Evolutionary conservation across 192 early-diverging fungal species (phyloP), one percentile per base, ranked within the genome.

Genomic region (Coemansia sp.): DNA sequence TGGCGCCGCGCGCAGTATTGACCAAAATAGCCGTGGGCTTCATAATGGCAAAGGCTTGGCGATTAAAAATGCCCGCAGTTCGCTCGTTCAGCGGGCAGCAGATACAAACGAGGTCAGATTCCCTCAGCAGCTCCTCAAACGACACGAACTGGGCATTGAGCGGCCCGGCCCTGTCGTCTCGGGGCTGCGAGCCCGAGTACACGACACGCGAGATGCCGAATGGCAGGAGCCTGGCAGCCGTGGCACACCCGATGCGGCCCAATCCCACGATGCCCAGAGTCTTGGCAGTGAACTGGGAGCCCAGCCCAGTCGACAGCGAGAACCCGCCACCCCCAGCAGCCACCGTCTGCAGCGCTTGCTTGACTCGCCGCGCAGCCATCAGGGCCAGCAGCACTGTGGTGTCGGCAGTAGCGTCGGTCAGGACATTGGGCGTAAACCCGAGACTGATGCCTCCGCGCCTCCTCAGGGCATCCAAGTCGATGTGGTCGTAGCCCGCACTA

Each of bases 361-460:
- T 87, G 50, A 91, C 83, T 31, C 87, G 80, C 33, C 94, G 85
- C 10, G 86, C 76, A 0, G 90, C 90, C 34, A 89, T 85, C 31
- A 96, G 75, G 14, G 90, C 83, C 59, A 96, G 75, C n/a, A 92
- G 79, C 4, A 90, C 83, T 0, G 92, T 88, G 6, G 92, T 82
- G 38, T 95, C 93, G 6, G 94, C 94, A 12, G 90, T 91, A 0
- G 93, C 93, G 61, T 94, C 93, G 0, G 94, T 96, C 38, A 95
- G 79, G 1, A 95, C 94, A 58, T 90, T 90, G 6, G 94, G 93
- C 1, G 94, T 96, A 68, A 91, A 86, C 5, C 93, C 93, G 6
- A 96, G 63, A 16, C 50, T 42, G n/a, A 94, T 72, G 2, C 77
- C 77, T 18, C 84, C 78, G 8, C 76, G 74, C 12, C 33, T 11